phyloP scores from a whole-genome alignment of 257 asterid genomes.

The Rehmannia glutinosa region DNA sequence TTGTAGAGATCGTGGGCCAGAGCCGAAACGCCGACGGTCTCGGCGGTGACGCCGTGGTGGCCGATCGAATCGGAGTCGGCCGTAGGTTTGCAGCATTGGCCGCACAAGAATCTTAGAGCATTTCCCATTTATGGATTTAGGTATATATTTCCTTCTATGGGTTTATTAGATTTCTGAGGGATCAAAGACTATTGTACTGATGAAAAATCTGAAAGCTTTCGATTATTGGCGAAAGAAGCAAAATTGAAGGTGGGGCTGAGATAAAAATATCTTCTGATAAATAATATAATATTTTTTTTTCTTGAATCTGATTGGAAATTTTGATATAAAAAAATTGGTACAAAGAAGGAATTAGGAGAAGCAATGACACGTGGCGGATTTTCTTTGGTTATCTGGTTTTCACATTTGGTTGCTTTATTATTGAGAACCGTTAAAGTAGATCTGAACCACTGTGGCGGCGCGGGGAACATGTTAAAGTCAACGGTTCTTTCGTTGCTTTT shows the following conservation, averaged over 20 bases:
- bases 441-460: too few species aligned
- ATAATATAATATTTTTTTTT: neutral
- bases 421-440: too few species aligned
- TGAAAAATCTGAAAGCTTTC: neutral
- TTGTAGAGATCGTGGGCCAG: conserved; percentile 80
- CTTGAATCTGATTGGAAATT: conserved; percentile 16
- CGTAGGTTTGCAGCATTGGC: conserved; percentile 43
- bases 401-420: too few species aligned
- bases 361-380: conserved; percentile 12
- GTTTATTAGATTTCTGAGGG: too few species aligned
- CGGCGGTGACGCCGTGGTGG: conserved; percentile 61
- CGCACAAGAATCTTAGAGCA: conserved; percentile 56
- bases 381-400: neutral
- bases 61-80: conserved; percentile 49
- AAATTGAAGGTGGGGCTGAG: neutral
- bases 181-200: neutral
- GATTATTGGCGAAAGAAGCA: neutral
- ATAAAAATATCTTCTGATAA: neutral
- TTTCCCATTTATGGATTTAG: conserved; percentile 64
- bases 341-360: neutral
- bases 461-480: too few species aligned
- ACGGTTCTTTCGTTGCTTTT: too few species aligned
- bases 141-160: neutral
- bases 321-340: too few species aligned
- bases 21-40: conserved; percentile 59